Conservation (phyloP, 208 protist species). For the Wallacemonas sp. region DNA sequence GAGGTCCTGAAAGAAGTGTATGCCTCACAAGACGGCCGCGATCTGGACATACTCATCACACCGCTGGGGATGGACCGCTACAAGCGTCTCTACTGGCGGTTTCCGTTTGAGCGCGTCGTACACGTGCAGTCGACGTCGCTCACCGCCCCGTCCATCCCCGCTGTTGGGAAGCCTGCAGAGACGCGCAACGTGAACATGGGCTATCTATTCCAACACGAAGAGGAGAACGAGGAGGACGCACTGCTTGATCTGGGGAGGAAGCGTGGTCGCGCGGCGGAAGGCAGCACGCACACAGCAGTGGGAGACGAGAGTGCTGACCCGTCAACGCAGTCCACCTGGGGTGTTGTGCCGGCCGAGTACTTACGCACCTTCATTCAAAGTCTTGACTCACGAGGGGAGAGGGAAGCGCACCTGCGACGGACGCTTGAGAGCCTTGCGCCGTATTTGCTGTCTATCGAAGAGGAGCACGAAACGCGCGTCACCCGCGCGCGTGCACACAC, state of each 20-base stretch:
- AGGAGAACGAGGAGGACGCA: constrained; percentile 22
- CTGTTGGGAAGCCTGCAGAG: constrained; percentile 39
- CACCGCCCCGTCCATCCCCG: constrained; percentile 25
- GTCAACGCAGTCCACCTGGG: constrained; percentile 50
- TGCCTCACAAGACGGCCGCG: constrained; percentile 40
- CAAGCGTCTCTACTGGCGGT: constrained; percentile 84
- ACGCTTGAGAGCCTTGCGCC: constrained; percentile 42
- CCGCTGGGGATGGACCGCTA: constrained; percentile 88
- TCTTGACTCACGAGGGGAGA: constrained; percentile 61
- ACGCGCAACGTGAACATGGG: constrained; percentile 14
- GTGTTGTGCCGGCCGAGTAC: constrained; percentile 56
- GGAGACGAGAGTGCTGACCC: constrained; percentile 6
- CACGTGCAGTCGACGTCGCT: constrained; percentile 62
- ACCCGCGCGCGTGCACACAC: constrained; percentile 68
- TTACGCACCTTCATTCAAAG: constrained; percentile 50
- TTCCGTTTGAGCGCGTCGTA: constrained; percentile 68
- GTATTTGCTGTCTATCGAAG: constrained; percentile 43
- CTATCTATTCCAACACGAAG: constrained; percentile 45
- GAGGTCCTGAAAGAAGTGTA: constrained; percentile 23
- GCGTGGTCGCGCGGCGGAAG: background rate
- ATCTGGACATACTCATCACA: constrained; percentile 53
- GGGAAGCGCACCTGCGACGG: constrained; percentile 57
- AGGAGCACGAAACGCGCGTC: constrained; percentile 32
- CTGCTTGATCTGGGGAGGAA: background rate
- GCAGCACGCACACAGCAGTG: background rate